Conservation (phyloP, 148 eudicot species). For the Drosera capensis region DNA sequence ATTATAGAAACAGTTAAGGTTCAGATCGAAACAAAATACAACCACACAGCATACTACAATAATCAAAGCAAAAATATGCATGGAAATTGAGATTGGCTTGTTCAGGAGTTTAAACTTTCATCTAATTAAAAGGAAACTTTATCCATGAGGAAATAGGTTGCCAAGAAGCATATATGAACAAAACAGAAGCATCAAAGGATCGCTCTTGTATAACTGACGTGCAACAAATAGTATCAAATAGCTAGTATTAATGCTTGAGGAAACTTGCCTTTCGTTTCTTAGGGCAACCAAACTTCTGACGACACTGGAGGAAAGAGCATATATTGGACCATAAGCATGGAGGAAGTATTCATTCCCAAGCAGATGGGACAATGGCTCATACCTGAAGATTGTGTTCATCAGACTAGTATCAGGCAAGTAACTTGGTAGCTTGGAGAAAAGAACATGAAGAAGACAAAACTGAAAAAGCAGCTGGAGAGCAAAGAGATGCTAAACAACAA, state of each 20-base stretch:
- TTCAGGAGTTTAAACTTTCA: too few relatives aligned
- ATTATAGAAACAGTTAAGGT: too few relatives aligned
- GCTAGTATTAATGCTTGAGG: slow-evolving; percentile 6
- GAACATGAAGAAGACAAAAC: background rate
- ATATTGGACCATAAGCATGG: slow-evolving; percentile 72
- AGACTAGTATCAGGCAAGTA: background rate
- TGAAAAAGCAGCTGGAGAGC: background rate
- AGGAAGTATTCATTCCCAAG: slow-evolving; percentile 58
- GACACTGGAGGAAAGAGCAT: slow-evolving; percentile 49
- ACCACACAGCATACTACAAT: too few relatives aligned
- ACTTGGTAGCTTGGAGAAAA: background rate
- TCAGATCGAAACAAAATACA: too few relatives aligned
- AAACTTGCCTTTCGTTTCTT: slow-evolving; percentile 45
- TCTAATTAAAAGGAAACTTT: too few relatives aligned
- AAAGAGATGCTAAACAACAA: background rate
- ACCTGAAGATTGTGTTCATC: slow-evolving; percentile 23
- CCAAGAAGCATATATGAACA: too few relatives aligned
- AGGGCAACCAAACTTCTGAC: slow-evolving; percentile 38
- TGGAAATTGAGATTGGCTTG: too few relatives aligned
- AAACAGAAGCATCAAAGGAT: background rate
- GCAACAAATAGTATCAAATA: background rate
- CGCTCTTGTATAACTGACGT: too few relatives aligned
- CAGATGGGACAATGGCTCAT: slow-evolving; percentile 39
- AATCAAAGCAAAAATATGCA: too few relatives aligned
- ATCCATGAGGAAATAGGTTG: too few relatives aligned